Evolutionary conservation across 1,284 basidiomycete genomes (phyloP), one percentile per base, ranked within the genome.

Genomic region (Neonothopanus nambi): DNA sequence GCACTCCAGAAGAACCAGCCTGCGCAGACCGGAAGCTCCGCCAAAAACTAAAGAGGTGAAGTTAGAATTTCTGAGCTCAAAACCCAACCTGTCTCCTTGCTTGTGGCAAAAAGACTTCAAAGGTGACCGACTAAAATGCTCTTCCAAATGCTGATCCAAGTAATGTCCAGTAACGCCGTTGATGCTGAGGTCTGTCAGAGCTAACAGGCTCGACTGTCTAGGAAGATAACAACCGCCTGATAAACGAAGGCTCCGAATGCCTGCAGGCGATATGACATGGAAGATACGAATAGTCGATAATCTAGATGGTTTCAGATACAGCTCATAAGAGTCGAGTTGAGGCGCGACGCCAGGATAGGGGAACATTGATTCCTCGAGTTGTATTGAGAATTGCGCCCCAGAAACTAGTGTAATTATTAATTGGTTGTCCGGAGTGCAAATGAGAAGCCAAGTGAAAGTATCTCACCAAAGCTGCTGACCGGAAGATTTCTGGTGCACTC

Each of bases 361-460:
- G 52, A 70, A 77, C 68, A 78, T 69, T 3, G 70, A 70, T 8
- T 61, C 56, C 57, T 77, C 75, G 60, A 75, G 72, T 7, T 54
- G 23, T 21, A 54, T 26, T n/a, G 57, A 59, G 51, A 73, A 54
- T 61, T 57, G 33, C 54, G 57, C 23, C 58, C 62, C 42, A 55
- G 58, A 59, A 33, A 48, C 49, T 56, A 52, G 21, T 41, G 48
- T 54, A 42, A 57, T 24, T 35, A 26, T 13, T 23, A n/a, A 38
- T n/a, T 17, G 17, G 20, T 33, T 43, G 18, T 18, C 24, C 44
- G 43, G 13, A 42, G 6, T 24, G 6, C 28, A 20, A 23, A 38
- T 23, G 26, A 18, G 7, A 17, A 17, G 13, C 23, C 43, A 54
- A 42, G 48, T 24, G 9, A 23, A 36, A 30, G 20, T 13, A 40